Evolutionary conservation across 208 protist species (phyloP).

Genomic region (Blastocrithidia nonstop): DNA sequence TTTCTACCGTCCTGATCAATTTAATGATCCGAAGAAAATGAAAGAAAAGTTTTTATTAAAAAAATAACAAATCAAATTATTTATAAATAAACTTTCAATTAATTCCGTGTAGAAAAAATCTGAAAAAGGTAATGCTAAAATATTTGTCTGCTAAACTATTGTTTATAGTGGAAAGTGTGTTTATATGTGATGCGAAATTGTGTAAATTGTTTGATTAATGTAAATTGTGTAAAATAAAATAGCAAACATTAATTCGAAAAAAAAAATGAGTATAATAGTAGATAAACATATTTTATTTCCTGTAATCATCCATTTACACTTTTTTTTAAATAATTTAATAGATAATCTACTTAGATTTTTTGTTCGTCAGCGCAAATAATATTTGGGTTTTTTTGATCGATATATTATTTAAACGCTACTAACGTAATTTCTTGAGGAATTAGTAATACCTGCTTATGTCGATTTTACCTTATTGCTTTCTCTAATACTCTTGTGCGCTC

Average conservation of each 20-base stretch:
- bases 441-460: no score
- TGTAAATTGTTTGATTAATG: background rate
- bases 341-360: background rate
- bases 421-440: no score
- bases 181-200: background rate
- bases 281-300: background rate
- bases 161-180: background rate
- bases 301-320: background rate
- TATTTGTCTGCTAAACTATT: background rate
- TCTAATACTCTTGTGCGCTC: no score
- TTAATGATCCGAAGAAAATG: background rate
- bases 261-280: background rate
- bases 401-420: no score
- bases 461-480: no score
- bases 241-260: background rate
- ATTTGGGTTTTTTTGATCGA: no score
- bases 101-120: background rate
- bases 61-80: constrained; percentile 3
- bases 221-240: background rate
- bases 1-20: background rate
- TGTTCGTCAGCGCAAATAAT: no score
- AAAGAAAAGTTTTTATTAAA: background rate
- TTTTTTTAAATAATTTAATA: background rate
- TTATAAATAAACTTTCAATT: background rate
- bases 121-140: background rate